Evolutionary conservation across 2,329 filamentous ascomycete genomes (phyloP).

Genomic region (Epichloe sylvatica): DNA sequence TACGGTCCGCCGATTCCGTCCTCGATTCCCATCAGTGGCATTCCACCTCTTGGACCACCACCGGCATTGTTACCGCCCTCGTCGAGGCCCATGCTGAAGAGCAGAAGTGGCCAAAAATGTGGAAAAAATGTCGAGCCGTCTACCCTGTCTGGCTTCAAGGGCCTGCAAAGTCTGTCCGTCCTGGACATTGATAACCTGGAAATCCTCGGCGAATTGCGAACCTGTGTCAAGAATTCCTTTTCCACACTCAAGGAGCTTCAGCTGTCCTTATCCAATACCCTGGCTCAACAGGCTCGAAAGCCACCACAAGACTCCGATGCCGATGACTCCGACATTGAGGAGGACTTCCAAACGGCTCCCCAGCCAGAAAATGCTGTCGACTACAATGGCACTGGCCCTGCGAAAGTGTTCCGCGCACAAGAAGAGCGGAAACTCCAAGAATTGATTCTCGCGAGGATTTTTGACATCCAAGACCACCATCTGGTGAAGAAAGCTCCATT

Average conservation of each 20-base stretch:
- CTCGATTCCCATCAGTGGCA: slow-evolving; percentile 8
- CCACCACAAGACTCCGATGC: slow-evolving; percentile 25
- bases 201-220: slow-evolving; percentile 39
- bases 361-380: slow-evolving; percentile 14
- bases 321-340: slow-evolving; percentile 39
- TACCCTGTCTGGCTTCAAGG: slow-evolving; percentile 43
- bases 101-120: slow-evolving; percentile 20
- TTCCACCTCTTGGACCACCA: slow-evolving; percentile 11
- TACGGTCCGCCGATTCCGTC: slow-evolving; percentile 7
- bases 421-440: slow-evolving; percentile 44
- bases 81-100: slow-evolving; percentile 23
- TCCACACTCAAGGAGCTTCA: slow-evolving; percentile 40
- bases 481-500: slow-evolving; percentile 22
- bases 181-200: slow-evolving; percentile 48
- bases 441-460: slow-evolving; percentile 35
- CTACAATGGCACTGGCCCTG: slow-evolving; percentile 27
- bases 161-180: slow-evolving; percentile 37
- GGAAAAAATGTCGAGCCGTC: slow-evolving; percentile 26
- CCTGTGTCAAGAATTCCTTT: slow-evolving; percentile 40
- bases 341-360: slow-evolving; percentile 37
- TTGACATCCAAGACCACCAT: slow-evolving; percentile 31
- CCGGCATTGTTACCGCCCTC: slow-evolving; percentile 20
- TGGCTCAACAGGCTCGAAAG: slow-evolving; percentile 30
- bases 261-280: slow-evolving; percentile 42
- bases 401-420: slow-evolving; percentile 33